Base-by-base conservation (phyloP, 345 rosid genomes). In the Erucastrum elatum region DNA sequence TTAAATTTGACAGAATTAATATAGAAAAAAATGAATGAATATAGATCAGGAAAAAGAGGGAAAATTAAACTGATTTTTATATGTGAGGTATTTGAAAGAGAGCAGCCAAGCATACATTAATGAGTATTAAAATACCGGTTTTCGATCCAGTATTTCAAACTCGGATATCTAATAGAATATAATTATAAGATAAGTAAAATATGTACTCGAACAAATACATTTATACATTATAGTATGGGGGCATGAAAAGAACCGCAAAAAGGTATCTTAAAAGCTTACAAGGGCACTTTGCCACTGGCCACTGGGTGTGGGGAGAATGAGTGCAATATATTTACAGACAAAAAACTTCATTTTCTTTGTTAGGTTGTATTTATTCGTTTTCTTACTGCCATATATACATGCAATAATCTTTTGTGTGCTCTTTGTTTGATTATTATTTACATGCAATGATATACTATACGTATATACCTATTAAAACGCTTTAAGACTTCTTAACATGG, bases 241-340 rank as follows among this genome's bases (percentile, higher is more conserved):
- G 66, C 69, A 66, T 39, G 1, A 25, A 65, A 78, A 78, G 77
- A 58, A 66, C 51, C 4, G 68, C 68, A 72, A 51, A 51, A 71
- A 25, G 56, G 72, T 65, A 34, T 77, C 76, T 71, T 10, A 78
- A 78, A 78, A 78, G 82, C 74, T 72, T 78, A 78, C 82, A 78
- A 66, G 68, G 21, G 64, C 80, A 68, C 61, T 58, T 58, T 6
- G 9, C 39, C 13, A 58, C 58, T 6, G 21, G 21, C 58, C 53
- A 46, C 30, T 49, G 10, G 60, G 21, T 62, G 64, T 25, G 64
- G 15, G 15, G 64, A 64, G 33, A 64, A 64, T 29, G 71, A 77
- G 29, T 68, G 70, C 81, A 27, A 8, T 51, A 55, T 65, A 39
- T 70, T 51, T 53, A 53, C 9, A 59, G 3, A 39, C n/a, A 59